Conservation (phyloP, 1,139 yeast species). For the Lodderomyces orthopsilosis region DNA sequence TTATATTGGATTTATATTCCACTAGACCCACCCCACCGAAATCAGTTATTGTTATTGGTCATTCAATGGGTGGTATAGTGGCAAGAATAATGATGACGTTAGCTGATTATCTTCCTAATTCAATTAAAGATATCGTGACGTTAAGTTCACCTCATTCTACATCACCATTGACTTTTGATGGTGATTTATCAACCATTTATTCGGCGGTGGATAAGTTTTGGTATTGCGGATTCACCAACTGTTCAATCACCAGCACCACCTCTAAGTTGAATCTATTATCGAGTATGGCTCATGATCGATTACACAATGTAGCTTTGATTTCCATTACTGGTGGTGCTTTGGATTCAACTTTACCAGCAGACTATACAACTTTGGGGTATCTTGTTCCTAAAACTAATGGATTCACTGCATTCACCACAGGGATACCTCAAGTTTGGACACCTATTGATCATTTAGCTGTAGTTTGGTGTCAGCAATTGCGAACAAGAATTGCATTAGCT, state of each 20-base stretch:
- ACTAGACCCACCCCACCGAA: conserved; percentile 42
- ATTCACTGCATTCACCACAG: conserved; percentile 78
- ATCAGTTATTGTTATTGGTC: conserved; percentile 81
- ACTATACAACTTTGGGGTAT: conserved; percentile 76
- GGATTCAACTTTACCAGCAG: conserved; percentile 88
- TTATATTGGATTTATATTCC: conserved; percentile 65
- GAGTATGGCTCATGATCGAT: conserved; percentile 36
- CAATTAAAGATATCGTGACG: conserved; percentile 83
- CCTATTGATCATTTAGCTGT: conserved; percentile 94
- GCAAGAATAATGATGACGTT: conserved; percentile 77
- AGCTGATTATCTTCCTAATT: conserved; percentile 67
- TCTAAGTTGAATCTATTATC: conserved; percentile 11
- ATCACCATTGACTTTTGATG: conserved; percentile 94
- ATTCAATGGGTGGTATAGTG: conserved; percentile 97
- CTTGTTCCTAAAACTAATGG: conserved; percentile 75
- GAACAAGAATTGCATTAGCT: conserved; percentile 59
- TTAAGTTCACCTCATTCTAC: conserved; percentile 91
- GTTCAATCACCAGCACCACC: background rate
- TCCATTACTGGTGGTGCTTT: conserved; percentile 91
- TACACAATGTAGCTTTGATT: conserved; percentile 51
- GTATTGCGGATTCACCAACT: conserved; percentile 54
- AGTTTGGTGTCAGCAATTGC: conserved; percentile 93
- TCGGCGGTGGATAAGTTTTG: conserved; percentile 76
- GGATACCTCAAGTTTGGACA: conserved; percentile 91
- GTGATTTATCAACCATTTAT: conserved; percentile 75